Conservation (phyloP, 2,329 filamentous ascomycete species). For the Fusarium piperis region DNA sequence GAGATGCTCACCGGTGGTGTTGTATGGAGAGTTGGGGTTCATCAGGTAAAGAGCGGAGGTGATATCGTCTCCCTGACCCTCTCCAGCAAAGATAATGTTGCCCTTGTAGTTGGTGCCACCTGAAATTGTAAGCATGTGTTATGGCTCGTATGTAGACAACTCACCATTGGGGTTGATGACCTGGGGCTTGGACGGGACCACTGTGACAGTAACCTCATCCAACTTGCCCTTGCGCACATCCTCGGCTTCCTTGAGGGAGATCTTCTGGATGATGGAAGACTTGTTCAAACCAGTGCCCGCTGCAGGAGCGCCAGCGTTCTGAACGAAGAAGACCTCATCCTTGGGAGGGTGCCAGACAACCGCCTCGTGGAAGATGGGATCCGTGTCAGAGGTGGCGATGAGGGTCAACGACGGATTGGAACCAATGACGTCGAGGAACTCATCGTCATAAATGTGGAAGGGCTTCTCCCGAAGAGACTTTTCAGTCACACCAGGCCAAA, state of each 20-base stretch:
- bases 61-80: conserved; percentile 57
- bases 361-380: conserved; percentile 66
- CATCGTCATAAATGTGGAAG: conserved; percentile 55
- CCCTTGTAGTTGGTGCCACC: conserved; percentile 61
- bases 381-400: conserved; percentile 54
- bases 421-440: conserved; percentile 62
- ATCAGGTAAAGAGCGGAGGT: conserved; percentile 39
- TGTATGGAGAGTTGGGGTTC: conserved; percentile 55
- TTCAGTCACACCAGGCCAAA: conserved; percentile 38
- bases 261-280: conserved; percentile 61
- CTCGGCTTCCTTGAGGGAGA: conserved; percentile 55
- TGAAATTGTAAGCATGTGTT: conserved; percentile 23
- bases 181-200: conserved; percentile 53
- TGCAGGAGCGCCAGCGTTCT: conserved; percentile 58
- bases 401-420: conserved; percentile 59
- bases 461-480: conserved; percentile 32
- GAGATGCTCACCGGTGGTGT: conserved; percentile 54
- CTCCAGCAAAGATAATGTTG: conserved; percentile 59
- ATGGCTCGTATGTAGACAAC: neutral
- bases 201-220: conserved; percentile 52
- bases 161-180: conserved; percentile 63
- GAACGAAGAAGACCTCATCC: conserved; percentile 64
- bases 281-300: conserved; percentile 62
- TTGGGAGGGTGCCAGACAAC: conserved; percentile 61
- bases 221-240: conserved; percentile 25